phyloP scores from a whole-genome alignment of 441 rosid genomes.

The Adansonia madagascariensis region DNA sequence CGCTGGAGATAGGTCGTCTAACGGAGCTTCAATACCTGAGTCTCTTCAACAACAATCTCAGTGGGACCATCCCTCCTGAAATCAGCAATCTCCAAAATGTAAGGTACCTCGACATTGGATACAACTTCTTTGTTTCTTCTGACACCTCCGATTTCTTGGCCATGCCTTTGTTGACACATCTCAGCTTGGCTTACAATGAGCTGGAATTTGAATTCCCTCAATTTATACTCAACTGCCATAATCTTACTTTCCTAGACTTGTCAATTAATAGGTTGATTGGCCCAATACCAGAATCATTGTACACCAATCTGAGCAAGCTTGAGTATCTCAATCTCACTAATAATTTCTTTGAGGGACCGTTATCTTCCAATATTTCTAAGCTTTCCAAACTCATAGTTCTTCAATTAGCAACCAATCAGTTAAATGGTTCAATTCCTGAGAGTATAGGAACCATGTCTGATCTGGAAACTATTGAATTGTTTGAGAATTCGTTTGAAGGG shows the following conservation, averaged over 20 bases:
- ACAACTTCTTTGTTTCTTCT: conserved; percentile 48
- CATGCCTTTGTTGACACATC: conserved; percentile 54
- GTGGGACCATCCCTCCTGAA: conserved; percentile 47
- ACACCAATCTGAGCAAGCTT: conserved; percentile 48
- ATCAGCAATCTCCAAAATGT: conserved; percentile 52
- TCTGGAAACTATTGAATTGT: conserved; percentile 48
- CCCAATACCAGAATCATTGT: conserved; percentile 45
- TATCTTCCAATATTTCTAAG: conserved; percentile 50
- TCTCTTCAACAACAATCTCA: conserved; percentile 38
- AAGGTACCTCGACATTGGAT: conserved; percentile 50
- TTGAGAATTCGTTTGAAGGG: conserved; percentile 49
- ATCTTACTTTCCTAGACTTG: conserved; percentile 59
- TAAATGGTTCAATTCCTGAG: conserved; percentile 51
- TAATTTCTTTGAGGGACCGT: conserved; percentile 47
- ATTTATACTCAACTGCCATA: conserved; percentile 44
- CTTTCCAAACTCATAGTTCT: conserved; percentile 55
- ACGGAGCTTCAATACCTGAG: conserved; percentile 45
- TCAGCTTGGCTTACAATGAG: conserved; percentile 44
- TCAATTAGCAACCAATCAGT: conserved; percentile 40
- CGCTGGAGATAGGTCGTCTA: conserved; percentile 41
- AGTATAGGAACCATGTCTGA: conserved; percentile 44
- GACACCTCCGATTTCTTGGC: conserved; percentile 58
- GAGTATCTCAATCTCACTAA: conserved; percentile 45
- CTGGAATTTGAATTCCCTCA: conserved; percentile 48
- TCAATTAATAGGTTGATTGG: conserved; percentile 49